Evolutionary conservation across 257 asterid genomes (phyloP).

Genomic region (Solanum gandarillasii): DNA sequence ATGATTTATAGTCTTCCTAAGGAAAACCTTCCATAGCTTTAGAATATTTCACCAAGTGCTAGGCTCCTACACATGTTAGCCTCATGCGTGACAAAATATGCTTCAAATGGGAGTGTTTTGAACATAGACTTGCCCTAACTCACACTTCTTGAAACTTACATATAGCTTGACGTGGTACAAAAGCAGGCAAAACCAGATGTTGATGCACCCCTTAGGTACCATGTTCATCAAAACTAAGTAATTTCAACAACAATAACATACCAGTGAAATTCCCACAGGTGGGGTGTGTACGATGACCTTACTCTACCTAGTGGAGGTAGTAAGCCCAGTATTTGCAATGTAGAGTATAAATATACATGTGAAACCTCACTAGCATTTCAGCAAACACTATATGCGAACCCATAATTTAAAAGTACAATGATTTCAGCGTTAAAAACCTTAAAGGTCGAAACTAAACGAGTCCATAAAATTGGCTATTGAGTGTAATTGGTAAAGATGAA

Average conservation of each 20-base stretch:
- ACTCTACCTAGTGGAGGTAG: neutral
- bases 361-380: neutral
- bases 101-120: too few relatives aligned
- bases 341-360: too few relatives aligned
- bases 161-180: too few relatives aligned
- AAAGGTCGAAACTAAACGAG: neutral
- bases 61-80: neutral
- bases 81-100: too few relatives aligned
- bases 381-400: neutral
- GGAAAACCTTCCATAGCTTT: too few relatives aligned
- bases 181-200: too few relatives aligned
- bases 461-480: neutral
- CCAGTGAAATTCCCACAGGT: neutral
- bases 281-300: accelerated
- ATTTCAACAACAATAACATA: neutral
- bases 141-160: too few relatives aligned
- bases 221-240: neutral
- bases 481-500: neutral
- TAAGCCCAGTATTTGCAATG: neutral
- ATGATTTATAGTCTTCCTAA: too few relatives aligned
- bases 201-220: neutral
- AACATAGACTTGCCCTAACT: too few relatives aligned
- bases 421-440: neutral
- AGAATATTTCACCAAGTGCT: neutral
- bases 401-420: too few relatives aligned